These are phyloP conservation scores for Penicillium concentricum DNA, from an alignment of 2,329 filamentous ascomycete genomes.

Conservation along the genomic window DNA sequence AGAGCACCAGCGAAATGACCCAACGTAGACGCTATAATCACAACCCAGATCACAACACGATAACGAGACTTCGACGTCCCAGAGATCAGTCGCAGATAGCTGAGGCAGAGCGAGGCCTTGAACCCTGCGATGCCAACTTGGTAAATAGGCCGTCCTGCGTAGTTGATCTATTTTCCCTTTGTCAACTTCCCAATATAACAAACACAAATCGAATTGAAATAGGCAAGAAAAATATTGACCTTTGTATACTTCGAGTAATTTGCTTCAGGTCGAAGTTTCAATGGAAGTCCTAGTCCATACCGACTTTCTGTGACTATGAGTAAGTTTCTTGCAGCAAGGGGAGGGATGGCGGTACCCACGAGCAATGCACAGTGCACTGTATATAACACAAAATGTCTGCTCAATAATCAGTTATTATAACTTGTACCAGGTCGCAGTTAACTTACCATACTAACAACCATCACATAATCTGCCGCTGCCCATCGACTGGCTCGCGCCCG, in stretches of 20 bases:
- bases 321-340: not conserved
- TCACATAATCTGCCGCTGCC: slow-evolving; percentile 50
- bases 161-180: slow-evolving; percentile 45
- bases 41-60: slow-evolving; percentile 46
- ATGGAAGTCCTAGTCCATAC: slow-evolving; percentile 53
- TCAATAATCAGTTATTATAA: slow-evolving; percentile 26
- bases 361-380: slow-evolving; percentile 52
- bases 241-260: slow-evolving; percentile 48
- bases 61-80: slow-evolving; percentile 50
- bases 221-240: slow-evolving; percentile 14
- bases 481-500: slow-evolving; percentile 46
- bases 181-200: not conserved
- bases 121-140: slow-evolving; percentile 58
- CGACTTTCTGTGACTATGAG: slow-evolving; percentile 47
- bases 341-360: slow-evolving; percentile 38
- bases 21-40: slow-evolving; percentile 46
- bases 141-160: slow-evolving; percentile 55
- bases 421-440: not conserved
- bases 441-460: slow-evolving; percentile 36
- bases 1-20: slow-evolving; percentile 52
- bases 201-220: not conserved
- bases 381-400: slow-evolving; percentile 49
- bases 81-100: slow-evolving; percentile 53
- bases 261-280: slow-evolving; percentile 45
- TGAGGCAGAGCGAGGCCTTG: slow-evolving; percentile 56